Evolutionary conservation across 306 rosid genomes (phyloP).

Genomic region (Cicer yamashitae): DNA sequence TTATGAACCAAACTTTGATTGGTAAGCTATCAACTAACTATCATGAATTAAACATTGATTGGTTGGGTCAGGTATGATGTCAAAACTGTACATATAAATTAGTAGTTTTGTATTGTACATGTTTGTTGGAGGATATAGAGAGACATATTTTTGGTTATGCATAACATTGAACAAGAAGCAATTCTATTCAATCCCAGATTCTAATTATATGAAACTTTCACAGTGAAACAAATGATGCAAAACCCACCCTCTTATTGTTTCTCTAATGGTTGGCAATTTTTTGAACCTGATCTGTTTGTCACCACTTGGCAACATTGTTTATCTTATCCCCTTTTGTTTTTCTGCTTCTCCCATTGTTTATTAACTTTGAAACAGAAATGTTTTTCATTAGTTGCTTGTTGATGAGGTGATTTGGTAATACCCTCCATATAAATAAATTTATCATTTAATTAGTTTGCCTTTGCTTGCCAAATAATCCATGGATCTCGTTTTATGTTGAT

Average conservation of each 20-base stretch:
- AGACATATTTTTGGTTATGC: neutral
- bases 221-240: neutral
- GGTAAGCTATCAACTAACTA: slow-evolving; percentile 48
- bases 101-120: neutral
- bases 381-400: neutral
- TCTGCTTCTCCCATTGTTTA: neutral
- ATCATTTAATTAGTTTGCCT: neutral
- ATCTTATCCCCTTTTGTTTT: neutral
- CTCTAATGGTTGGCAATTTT: neutral
- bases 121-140: neutral
- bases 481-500: neutral
- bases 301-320: neutral
- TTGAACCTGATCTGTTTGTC: slow-evolving; percentile 1
- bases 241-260: neutral
- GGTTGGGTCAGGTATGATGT: slow-evolving; percentile 46
- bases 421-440: slow-evolving; percentile 1
- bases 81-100: neutral
- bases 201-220: slow-evolving; percentile 20
- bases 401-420: neutral
- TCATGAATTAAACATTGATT: slow-evolving; percentile 27
- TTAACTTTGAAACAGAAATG: neutral
- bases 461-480: slow-evolving; percentile 5
- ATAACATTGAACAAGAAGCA: slow-evolving; percentile 4
- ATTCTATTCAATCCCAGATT: neutral
- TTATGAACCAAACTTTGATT: slow-evolving; percentile 43